Evolutionary conservation across 352 stramenopile species (phyloP).

Genomic region (Globisporangium spinosum): DNA sequence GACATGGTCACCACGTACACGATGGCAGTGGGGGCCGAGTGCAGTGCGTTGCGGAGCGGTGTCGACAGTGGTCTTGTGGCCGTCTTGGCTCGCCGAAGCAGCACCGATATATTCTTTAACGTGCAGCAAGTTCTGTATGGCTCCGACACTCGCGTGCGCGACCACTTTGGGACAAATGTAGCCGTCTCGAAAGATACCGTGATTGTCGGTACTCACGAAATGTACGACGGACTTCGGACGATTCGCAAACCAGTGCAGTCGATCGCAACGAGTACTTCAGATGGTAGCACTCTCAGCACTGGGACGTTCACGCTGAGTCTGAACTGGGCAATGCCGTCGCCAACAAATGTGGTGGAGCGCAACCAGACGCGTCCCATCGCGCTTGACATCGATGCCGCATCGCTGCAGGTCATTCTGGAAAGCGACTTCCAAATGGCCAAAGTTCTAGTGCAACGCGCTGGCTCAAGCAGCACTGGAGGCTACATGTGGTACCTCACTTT

Average conservation of each 20-base stretch:
- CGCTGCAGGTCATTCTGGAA: slow-evolving; percentile 55
- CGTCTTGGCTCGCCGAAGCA: slow-evolving; percentile 48
- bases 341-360: slow-evolving; percentile 19
- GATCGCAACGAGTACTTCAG: slow-evolving; percentile 38
- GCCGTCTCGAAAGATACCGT: slow-evolving; percentile 66
- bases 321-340: slow-evolving; percentile 18
- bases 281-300: slow-evolving; percentile 16
- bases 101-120: slow-evolving; percentile 60
- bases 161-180: slow-evolving; percentile 75
- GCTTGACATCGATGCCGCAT: slow-evolving; percentile 39
- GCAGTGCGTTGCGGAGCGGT: slow-evolving; percentile 33
- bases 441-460: slow-evolving; percentile 64
- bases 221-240: slow-evolving; percentile 45
- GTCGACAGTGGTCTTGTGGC: slow-evolving; percentile 46
- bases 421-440: slow-evolving; percentile 66
- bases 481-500: slow-evolving; percentile 89
- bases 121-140: slow-evolving; percentile 66
- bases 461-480: slow-evolving; percentile 37
- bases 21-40: slow-evolving; percentile 58
- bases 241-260: slow-evolving; percentile 74
- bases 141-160: slow-evolving; percentile 54
- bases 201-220: slow-evolving; percentile 64
- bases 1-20: slow-evolving; percentile 74
- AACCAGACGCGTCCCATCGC: slow-evolving; percentile 48
- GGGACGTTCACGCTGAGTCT: slow-evolving; percentile 57